These are phyloP conservation scores for Mycena haematopus DNA, from an alignment of 768 basidiomycete species.

Conservation along the genomic window DNA sequence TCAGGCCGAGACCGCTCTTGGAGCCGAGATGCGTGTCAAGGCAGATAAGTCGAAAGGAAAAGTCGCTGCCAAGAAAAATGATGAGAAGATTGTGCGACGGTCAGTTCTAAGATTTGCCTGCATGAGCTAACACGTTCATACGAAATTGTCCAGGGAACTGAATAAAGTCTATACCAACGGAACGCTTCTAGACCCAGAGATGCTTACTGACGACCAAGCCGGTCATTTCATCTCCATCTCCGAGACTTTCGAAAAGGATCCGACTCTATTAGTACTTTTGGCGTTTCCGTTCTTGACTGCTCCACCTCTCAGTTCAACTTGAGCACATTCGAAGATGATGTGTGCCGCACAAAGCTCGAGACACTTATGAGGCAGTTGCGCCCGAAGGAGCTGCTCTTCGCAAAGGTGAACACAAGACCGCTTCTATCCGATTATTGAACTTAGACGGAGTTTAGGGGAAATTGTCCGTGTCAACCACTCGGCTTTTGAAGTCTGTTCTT, in stretches of 20 bases:
- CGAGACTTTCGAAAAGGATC: constrained; percentile 56
- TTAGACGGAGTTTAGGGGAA: constrained; percentile 64
- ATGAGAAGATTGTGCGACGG: constrained; percentile 91
- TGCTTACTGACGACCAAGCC: constrained; percentile 91
- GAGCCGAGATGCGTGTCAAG: constrained; percentile 93
- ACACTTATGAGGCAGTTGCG: constrained; percentile 91
- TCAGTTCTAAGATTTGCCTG: constrained; percentile 34
- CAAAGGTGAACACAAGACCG: constrained; percentile 63
- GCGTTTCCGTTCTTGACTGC: constrained; percentile 91
- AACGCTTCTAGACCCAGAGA: constrained; percentile 89
- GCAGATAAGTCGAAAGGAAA: constrained; percentile 69
- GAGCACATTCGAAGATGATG: constrained; percentile 89
- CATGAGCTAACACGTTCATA: neutral
- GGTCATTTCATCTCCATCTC: constrained; percentile 94
- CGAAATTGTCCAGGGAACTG: constrained; percentile 64
- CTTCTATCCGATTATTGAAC: neutral
- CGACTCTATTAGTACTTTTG: constrained; percentile 66
- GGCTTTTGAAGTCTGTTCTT: constrained; percentile 81
- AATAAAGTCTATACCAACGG: constrained; percentile 97
- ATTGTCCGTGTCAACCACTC: constrained; percentile 80
- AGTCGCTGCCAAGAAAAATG: constrained; percentile 63
- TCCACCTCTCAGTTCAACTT: constrained; percentile 95
- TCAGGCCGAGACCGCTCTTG: constrained; percentile 95
- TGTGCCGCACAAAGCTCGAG: constrained; percentile 91
- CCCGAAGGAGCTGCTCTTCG: constrained; percentile 90